Base-by-base conservation (phyloP, 495 filamentous ascomycete species). In the Aspergillus bertholletiae region DNA sequence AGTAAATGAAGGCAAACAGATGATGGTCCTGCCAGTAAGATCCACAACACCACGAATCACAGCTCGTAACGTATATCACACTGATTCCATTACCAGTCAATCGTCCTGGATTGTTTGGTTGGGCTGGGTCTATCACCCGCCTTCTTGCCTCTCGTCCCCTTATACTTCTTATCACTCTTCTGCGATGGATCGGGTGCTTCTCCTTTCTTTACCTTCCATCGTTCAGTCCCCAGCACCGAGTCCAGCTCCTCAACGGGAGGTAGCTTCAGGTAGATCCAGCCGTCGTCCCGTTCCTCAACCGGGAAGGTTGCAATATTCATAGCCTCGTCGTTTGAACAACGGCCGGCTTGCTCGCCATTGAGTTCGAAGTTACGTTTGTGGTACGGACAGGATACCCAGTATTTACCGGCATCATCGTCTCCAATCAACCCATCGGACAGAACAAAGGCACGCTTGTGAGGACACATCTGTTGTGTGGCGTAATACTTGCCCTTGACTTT, bases 401-500 rank as follows among this genome's bases (percentile, higher is more conserved):
- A 87, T 45, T 87, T 84, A 49, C 67, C 66, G 13, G 68, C 52
- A 67, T 76, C 70, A 52, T 86, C 83, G 39, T 96, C 87, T n/a
- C 93, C 93, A 37, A 97, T 83, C 2, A 97, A 63, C 5, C 90
- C 90, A 65, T 97, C 93, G 0, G 87, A 88, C 30, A 97, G 81
- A 26, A 90, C 87, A 69, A 97, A 97, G 0, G 92, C 85, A 24
- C 92, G 88, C 73, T 96, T 96, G 73, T 96, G 91, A 13, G 93
- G 93, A 67, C 93, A 97, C 93, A 97, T 97, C 68, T 97, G 92
- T 78, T 97, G 93, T 15, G 87, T 88, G n/a, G 90, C 88, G 65
- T 92, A 94, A 72, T 82, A 96, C 47, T 83, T 81, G 18, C 90
- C 93, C 54, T 83, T 82, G 57, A 97, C 78, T 64, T 91, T 90